Evolutionary conservation across 108 stramenopile species (phyloP).

Genomic region (Skeletonema menzelii): DNA sequence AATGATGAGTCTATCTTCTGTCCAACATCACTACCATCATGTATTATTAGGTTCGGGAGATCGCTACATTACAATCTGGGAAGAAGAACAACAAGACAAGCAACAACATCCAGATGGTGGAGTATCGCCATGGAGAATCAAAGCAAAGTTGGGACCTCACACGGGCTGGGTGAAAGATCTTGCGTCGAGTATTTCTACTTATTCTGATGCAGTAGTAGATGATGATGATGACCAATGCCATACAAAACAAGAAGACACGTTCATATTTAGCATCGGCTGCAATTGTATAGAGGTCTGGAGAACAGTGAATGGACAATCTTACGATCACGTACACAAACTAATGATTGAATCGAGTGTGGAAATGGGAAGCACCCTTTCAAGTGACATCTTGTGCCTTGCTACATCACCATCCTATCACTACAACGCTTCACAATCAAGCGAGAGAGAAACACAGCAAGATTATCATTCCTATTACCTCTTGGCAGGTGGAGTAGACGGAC

Average conservation of each 20-base stretch:
- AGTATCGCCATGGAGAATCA: constrained; percentile 9
- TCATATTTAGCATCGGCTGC: constrained; percentile 56
- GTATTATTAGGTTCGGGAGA: constrained; percentile 51
- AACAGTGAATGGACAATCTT: not conserved
- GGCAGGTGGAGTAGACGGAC: constrained; percentile 57
- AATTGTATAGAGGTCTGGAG: constrained; percentile 60
- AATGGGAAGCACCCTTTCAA: constrained; percentile 52
- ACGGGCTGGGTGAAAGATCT: constrained; percentile 64
- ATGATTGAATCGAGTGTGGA: constrained; percentile 44
- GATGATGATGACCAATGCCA: not conserved
- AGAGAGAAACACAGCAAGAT: not conserved
- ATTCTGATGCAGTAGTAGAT: not conserved
- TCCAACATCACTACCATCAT: not conserved
- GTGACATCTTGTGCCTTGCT: constrained; percentile 55
- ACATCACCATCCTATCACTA: not conserved
- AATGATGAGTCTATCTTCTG: constrained; percentile 11
- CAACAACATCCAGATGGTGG: not conserved
- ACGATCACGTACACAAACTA: constrained; percentile 37
- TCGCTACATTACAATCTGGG: constrained; percentile 48
- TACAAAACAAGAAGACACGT: not conserved
- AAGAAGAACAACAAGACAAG: not conserved
- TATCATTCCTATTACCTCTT: constrained; percentile 24
- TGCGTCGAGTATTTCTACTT: constrained; percentile 1
- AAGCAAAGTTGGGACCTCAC: constrained; percentile 45
- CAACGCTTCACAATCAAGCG: not conserved